phyloP scores from a whole-genome alignment of 306 rosid species.

The Gastrolobium villosum region DNA sequence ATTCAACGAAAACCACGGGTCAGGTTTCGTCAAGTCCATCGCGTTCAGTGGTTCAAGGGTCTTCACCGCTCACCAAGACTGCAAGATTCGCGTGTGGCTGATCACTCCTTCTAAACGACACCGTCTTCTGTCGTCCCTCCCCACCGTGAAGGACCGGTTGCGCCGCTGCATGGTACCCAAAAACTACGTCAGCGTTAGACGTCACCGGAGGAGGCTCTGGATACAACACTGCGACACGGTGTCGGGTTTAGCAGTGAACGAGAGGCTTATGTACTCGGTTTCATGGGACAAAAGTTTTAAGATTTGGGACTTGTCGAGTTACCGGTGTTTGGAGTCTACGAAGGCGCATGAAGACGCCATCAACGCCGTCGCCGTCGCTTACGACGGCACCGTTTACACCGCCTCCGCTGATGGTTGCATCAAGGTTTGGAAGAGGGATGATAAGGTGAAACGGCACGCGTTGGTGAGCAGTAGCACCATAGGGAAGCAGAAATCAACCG shows the following conservation, averaged over 20 bases:
- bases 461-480: conserved; percentile 40
- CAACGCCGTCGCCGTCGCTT: conserved; percentile 60
- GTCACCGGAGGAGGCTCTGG: conserved; percentile 65
- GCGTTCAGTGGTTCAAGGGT: conserved; percentile 52
- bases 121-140: conserved; percentile 62
- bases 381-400: conserved; percentile 65
- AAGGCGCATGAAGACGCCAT: conserved; percentile 73
- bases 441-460: conserved; percentile 40
- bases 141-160: conserved; percentile 63
- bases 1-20: conserved; percentile 52
- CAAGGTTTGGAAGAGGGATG: conserved; percentile 65
- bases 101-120: conserved; percentile 51
- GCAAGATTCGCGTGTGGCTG: conserved; percentile 71
- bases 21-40: conserved; percentile 73
- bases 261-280: conserved; percentile 57
- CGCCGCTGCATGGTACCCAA: conserved; percentile 56
- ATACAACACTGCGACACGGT: conserved; percentile 73
- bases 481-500: conserved; percentile 46
- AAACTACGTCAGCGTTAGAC: conserved; percentile 60
- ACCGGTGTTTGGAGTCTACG: conserved; percentile 65
- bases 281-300: conserved; percentile 77
- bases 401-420: conserved; percentile 69
- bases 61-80: conserved; percentile 80
- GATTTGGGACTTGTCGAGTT: conserved; percentile 60
- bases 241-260: conserved; percentile 54